A percentile compares a stretch with the other conserved stretches of the same genome.
These are phyloP conservation scores for Chenopodium suecicum DNA, from an alignment of 148 eudicot genomes.

Conservation along the genomic window DNA sequence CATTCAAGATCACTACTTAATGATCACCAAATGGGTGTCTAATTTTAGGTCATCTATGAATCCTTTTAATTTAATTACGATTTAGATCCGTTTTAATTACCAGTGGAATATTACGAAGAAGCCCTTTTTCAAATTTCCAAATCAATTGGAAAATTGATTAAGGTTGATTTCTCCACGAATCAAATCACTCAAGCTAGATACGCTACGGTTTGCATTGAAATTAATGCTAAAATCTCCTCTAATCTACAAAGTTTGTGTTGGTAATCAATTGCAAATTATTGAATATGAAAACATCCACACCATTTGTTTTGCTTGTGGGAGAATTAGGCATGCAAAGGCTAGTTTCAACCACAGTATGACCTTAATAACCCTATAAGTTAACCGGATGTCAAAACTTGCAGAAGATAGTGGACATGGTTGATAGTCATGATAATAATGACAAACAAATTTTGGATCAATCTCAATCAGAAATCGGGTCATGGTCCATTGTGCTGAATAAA, in stretches of 20 bases:
- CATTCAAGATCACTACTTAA: neutral
- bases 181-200: neutral
- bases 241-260: neutral
- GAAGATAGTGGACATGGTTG: too few species aligned
- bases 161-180: neutral
- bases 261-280: neutral
- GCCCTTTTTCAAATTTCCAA: neutral
- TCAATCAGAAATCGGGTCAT: too few species aligned
- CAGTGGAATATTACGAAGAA: neutral
- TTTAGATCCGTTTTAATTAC: neutral
- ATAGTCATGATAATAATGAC: too few species aligned
- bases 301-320: neutral
- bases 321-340: neutral
- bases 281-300: neutral
- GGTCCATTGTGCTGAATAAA: too few species aligned
- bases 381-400: too few species aligned
- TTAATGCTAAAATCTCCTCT: neutral
- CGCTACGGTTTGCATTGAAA: neutral
- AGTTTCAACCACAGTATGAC: too few species aligned
- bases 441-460: too few species aligned
- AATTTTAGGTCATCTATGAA: neutral
- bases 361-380: too few species aligned
- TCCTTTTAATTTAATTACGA: neutral
- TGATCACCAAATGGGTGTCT: neutral
- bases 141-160: neutral